These are phyloP conservation scores for Cinnamomum chago DNA, from an alignment of 164 flowering plant genomes.

Conservation along the genomic window DNA sequence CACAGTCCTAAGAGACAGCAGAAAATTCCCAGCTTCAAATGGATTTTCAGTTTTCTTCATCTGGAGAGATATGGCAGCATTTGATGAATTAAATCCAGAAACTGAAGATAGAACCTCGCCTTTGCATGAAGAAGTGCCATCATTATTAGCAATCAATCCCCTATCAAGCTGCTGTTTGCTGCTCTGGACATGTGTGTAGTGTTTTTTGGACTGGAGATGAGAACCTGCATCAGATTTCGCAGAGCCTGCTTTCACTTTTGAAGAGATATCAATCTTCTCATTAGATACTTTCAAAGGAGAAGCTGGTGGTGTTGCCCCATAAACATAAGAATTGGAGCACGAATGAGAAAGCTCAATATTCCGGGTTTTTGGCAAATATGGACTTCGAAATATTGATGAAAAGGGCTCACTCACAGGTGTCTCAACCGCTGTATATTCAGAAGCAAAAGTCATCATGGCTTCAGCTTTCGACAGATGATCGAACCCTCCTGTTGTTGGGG, in stretches of 20 bases:
- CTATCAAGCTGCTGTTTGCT: slow-evolving; percentile 30
- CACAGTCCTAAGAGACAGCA: slow-evolving; percentile 49
- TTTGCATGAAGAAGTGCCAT: slow-evolving; percentile 36
- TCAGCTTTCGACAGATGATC: slow-evolving; percentile 81
- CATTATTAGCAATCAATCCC: slow-evolving; percentile 19
- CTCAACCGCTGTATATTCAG: slow-evolving; percentile 92
- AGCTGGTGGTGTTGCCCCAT: slow-evolving; percentile 78
- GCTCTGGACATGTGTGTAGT: slow-evolving; percentile 57
- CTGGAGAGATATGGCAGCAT: slow-evolving; percentile 38
- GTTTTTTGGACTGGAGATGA: slow-evolving; percentile 36
- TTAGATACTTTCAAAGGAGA: slow-evolving; percentile 51
- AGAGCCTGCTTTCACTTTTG: slow-evolving; percentile 31
- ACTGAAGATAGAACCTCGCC: slow-evolving; percentile 33
- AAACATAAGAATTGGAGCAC: slow-evolving; percentile 49
- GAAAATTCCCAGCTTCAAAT: slow-evolving; percentile 28
- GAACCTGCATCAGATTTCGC: slow-evolving; percentile 32
- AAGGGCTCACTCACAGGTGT: slow-evolving; percentile 54
- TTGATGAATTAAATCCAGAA: slow-evolving; percentile 41
- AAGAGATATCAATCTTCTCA: slow-evolving; percentile 37
- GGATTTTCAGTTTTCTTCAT: slow-evolving; percentile 35
- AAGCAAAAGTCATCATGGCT: slow-evolving; percentile 89
- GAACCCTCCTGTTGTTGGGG: slow-evolving; percentile 52
- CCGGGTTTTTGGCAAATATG: slow-evolving; percentile 65
- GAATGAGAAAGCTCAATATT: slow-evolving; percentile 62
- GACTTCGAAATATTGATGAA: slow-evolving; percentile 60